Evolutionary conservation across 2,329 filamentous ascomycete genomes (phyloP), one percentile per base, ranked within the genome.

Genomic region (Pseudogymnoascus sp.): DNA sequence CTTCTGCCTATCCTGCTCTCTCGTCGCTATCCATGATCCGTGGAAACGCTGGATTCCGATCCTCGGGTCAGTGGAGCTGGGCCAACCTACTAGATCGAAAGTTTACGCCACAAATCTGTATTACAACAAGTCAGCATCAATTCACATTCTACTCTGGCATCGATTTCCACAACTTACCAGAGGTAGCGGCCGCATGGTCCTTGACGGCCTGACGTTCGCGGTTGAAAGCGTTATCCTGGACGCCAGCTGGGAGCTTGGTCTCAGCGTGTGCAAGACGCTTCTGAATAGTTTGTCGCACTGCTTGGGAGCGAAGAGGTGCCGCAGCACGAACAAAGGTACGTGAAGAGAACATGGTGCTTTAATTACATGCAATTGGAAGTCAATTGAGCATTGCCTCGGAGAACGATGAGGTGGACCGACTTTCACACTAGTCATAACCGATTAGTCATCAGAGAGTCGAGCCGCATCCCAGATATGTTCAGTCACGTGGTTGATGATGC

Each of bases 91-190:
- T 91, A 97, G 82, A 97, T 83, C 69, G 91, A 95, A 73, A 97
- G 88, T 84, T 96, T 97, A 79, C 86, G 87, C 95, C 95, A 99
- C 73, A 96, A 86, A 73, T 91, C 93, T 96, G 63, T 28, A 57
- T 57, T 21, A 57, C 68, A 65, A 64, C 65, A 68, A 61, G 15
- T 80, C 70, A 80, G 76, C 66, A 44, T 62, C 13, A 26, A 17
- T 44, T 44, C 26, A 33, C n/a, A 57, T 57, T 15, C n/a, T 13
- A 17, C 21, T n/a, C 8, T 15, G 17, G 26, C n/a, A 28, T 33
- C 61, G 28, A 13, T 10, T 60, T 36, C 36, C 38, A 17, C 31
- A 19, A 84, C 89, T 76, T 76, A 97, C 93, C 88, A 78, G 88
- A 89, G 70, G 91, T 95, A 74, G 84, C 83, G 70, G 82, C 86